Conservation (phyloP, 257 asterid species). For the Rehmannia glutinosa region DNA sequence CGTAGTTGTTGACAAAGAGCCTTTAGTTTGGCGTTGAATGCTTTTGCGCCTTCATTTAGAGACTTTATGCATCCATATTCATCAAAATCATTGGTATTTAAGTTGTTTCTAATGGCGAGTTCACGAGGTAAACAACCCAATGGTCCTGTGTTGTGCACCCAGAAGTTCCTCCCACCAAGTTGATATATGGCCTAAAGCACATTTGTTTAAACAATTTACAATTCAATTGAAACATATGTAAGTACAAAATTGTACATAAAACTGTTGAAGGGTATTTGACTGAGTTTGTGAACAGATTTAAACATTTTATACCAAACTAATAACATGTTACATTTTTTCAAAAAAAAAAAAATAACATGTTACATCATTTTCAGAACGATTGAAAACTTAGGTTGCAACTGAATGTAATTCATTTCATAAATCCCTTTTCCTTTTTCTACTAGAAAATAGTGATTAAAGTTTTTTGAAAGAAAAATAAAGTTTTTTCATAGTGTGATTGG, state of each 20-base stretch:
- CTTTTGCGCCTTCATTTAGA: constrained; percentile 31
- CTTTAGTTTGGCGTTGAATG: constrained; percentile 26
- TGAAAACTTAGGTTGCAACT: too few relatives aligned
- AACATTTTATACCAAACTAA: too few relatives aligned
- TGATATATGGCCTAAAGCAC: constrained; percentile 23
- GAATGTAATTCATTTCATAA: too few relatives aligned
- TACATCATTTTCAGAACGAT: too few relatives aligned
- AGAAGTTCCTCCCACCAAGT: constrained; percentile 44
- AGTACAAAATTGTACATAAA: background rate
- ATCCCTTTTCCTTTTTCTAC: too few relatives aligned
- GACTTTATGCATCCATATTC: constrained; percentile 32
- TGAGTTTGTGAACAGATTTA: too few relatives aligned
- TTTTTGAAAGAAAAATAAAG: too few relatives aligned
- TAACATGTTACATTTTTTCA: too few relatives aligned
- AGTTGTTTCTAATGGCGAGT: constrained; percentile 22
- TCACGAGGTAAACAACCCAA: constrained; percentile 45
- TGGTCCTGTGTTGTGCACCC: constrained; percentile 54
- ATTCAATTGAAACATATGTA: background rate
- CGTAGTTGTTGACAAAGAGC: constrained; percentile 27
- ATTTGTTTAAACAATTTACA: background rate
- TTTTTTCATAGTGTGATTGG: too few relatives aligned
- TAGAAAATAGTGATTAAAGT: too few relatives aligned
- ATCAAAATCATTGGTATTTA: constrained; percentile 17
- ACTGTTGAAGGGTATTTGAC: too few relatives aligned
- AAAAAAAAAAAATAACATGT: too few relatives aligned